A percentile compares a stretch with the other conserved stretches of the same genome.
Conservation (phyloP, 1,139 yeast genomes). For the Geotrichum aggregatum region DNA sequence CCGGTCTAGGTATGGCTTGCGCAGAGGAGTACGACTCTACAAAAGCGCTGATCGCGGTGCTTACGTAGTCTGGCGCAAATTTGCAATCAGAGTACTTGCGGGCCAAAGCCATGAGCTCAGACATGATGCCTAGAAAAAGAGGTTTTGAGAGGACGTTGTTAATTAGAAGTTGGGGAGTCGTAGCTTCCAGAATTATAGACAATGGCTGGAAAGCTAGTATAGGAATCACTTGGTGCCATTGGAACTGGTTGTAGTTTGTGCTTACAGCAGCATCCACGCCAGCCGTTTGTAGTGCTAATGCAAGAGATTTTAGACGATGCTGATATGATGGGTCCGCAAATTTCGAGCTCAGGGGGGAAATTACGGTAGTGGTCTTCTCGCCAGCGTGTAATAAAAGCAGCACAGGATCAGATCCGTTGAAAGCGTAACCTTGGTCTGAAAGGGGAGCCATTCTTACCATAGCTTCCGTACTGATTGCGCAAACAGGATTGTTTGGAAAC, state of each 20-base stretch:
- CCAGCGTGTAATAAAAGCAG: conserved; percentile 20
- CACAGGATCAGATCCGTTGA: conserved; percentile 21
- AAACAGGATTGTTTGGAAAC: conserved; percentile 30
- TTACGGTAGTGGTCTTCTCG: conserved; percentile 22
- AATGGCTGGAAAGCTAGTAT: conserved; percentile 74
- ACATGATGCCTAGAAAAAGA: conserved; percentile 60
- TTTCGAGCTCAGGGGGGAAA: conserved; percentile 23
- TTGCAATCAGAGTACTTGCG: conserved; percentile 15
- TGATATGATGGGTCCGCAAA: conserved; percentile 18
- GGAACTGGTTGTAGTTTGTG: conserved; percentile 38
- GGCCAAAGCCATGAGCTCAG: conserved; percentile 20
- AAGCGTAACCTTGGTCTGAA: conserved; percentile 12
- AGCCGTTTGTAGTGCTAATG: conserved; percentile 14
- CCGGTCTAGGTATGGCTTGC: neutral
- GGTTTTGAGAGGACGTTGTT: conserved; percentile 80
- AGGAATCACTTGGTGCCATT: conserved; percentile 83
- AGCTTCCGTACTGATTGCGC: conserved; percentile 28
- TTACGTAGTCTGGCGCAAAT: conserved; percentile 18
- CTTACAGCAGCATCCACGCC: conserved; percentile 20
- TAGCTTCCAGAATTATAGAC: conserved; percentile 65
- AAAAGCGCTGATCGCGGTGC: conserved; percentile 12
- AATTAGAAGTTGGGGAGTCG: conserved; percentile 54
- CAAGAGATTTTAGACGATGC: conserved; percentile 3
- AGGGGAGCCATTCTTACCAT: conserved; percentile 23
- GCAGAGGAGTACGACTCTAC: neutral